Evolutionary conservation across 2,329 filamentous ascomycete species (phyloP), one percentile per base, ranked within the genome.

Genomic region (Hysterium pulicare): DNA sequence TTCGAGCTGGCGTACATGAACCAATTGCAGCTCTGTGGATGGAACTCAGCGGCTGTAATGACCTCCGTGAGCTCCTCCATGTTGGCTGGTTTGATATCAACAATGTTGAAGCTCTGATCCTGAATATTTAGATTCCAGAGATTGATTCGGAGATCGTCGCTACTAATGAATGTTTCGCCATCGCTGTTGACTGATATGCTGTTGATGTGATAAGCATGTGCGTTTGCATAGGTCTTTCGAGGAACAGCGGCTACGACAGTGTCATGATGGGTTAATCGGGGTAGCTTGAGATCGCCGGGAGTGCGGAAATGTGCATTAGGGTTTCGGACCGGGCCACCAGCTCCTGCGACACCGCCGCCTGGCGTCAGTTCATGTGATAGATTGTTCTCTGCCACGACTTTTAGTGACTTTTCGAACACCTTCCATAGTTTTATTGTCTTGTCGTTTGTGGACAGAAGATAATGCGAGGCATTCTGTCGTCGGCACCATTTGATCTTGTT

Each of bases 341-440:
- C 89, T 52, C 86, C 86, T 51, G 82, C 79, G 54, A 82, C 78
- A 59, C 63, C 79, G 74, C 78, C 75, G 33, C 77, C 79, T 8
- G 91, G 89, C 24, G 93, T 96, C 59, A 95, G 74, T 68, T 98
- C 93, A 65, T 91, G 87, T 17, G 91, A 96, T 42, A 98, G 78
- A 61, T 98, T 98, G 76, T 98, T 98, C 76, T 98, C 93, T 16
- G 93, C 93, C 49, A 98, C 93, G 33, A 98, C 93, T 71, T 97
- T 97, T 62, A 98, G 79, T 41, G 91, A 97, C 76, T 98, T 98
- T 74, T 98, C 93, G 61, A 97, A 98, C 38, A 98, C 91, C 71
- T 98, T 98, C 93, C 93, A 98, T 55, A 98, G 77, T 76, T 98
- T 98, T 79, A 98, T 98, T 32, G 93, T 98, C 78, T 98, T 98